Conservation (phyloP, 495 filamentous ascomycete species). For the Annulohypoxylon maeteangense region DNA sequence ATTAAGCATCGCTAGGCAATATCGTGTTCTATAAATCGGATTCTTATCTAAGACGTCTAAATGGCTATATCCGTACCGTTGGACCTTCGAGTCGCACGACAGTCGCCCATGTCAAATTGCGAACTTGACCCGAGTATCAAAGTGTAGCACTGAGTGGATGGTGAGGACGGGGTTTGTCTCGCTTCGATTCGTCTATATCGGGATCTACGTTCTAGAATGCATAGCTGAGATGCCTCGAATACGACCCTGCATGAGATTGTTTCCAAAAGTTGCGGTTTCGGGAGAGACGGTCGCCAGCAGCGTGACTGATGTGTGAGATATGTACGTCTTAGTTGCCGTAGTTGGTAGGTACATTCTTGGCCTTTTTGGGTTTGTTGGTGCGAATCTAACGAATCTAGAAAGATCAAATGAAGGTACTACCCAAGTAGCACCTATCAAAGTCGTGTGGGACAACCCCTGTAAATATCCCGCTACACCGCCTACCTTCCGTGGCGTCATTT, state of each 20-base stretch:
- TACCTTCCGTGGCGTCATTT: slow-evolving; percentile 36
- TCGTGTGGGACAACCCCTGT: slow-evolving; percentile 17
- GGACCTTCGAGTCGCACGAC: slow-evolving; percentile 23
- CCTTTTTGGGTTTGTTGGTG: slow-evolving; percentile 8
- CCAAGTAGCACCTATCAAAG: background rate
- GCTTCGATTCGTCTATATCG: slow-evolving; percentile 17
- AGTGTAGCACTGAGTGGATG: slow-evolving; percentile 26
- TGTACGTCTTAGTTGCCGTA: slow-evolving; percentile 14
- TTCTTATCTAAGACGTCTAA: slow-evolving; percentile 5
- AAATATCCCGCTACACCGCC: slow-evolving; percentile 34
- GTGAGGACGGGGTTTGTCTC: background rate
- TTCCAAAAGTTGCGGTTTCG: slow-evolving; percentile 26
- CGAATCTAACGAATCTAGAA: background rate
- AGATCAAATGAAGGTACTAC: background rate
- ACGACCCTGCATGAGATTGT: slow-evolving; percentile 41
- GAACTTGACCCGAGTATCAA: slow-evolving; percentile 30
- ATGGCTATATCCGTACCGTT: slow-evolving; percentile 5
- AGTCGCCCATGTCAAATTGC: slow-evolving; percentile 20
- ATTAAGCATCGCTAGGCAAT: slow-evolving; percentile 3
- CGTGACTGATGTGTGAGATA: background rate
- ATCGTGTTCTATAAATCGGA: background rate
- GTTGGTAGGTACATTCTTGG: slow-evolving; percentile 19
- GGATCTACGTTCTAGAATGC: slow-evolving; percentile 38
- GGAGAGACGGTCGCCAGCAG: slow-evolving; percentile 23
- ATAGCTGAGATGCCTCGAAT: slow-evolving; percentile 10